Base-by-base conservation (phyloP, 345 rosid species). In the Citrus glauca region DNA sequence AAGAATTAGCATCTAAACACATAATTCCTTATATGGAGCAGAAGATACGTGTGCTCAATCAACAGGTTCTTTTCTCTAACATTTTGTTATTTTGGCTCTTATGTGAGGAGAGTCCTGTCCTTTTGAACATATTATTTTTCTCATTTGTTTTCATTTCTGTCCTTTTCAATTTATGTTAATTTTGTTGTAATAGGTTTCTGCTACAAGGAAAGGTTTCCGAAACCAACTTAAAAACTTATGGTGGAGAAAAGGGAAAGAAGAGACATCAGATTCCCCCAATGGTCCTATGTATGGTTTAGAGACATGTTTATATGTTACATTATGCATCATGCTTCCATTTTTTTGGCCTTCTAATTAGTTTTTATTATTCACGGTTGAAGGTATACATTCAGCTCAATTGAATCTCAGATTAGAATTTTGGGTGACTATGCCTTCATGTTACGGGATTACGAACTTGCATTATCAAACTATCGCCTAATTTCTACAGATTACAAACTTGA, bases 201-300 rank as follows among this genome's bases (percentile, higher is more conserved):
- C 95, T 38, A 91, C 97, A 69, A 92, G 99, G 89, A 96, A 90
- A 89, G 99, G 98, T 71, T 92, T 96, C 81, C 87, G 87, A 89
- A 96, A 96, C 88, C 98, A 94, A 82, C 81, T 96, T 19, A 94
- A 94, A 85, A 96, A 94, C 82, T 89, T 96, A 48, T 96, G 98
- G 98, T 96, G 99, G 99, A 92, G 99, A 83, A 96, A 96, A 90
- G 99, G 98, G 73, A 96, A 94, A 90, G 99, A 94, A 9, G 99
- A 96, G 60, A 75, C 82, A 50, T 67, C 79, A 7, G 98, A 96
- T 71, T 78, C 93, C 57, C 69, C 91, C 61, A 82, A 77, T 84
- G 98, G 98, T 76, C 82, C 91, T 68, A 86, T 79, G 98, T 94
- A 89, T 80, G 96, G 81, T 79, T 79, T 72, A 75, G 71, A 73